Conservation (phyloP, 192 early-diverging fungal species). For the Kappamyces sp. region DNA sequence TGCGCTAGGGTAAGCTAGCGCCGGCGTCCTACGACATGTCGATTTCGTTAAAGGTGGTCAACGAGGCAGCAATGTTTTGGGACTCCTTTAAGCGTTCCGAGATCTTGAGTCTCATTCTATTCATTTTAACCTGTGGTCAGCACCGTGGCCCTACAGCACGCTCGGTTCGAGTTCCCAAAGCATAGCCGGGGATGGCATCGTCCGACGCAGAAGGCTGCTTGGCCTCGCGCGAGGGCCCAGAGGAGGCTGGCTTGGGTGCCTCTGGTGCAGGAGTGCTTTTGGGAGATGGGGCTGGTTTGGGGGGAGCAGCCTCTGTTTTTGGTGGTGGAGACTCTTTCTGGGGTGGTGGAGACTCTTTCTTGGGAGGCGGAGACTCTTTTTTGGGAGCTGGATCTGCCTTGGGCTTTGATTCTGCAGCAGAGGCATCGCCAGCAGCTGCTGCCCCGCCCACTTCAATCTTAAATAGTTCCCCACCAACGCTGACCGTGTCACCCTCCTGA, state of each 20-base stretch:
- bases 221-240: constrained; percentile 39
- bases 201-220: constrained; percentile 29
- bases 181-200: constrained; percentile 4
- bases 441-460: constrained; percentile 76
- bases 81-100: constrained; percentile 93
- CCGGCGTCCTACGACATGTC: constrained; percentile 75
- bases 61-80: constrained; percentile 90
- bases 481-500: constrained; percentile 84
- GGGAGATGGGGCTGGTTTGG: constrained; percentile 28
- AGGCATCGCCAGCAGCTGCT: constrained; percentile 34
- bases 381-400: constrained; percentile 4
- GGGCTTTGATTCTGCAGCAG: constrained; percentile 14
- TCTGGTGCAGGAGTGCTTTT: constrained; percentile 20
- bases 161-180: constrained; percentile 23
- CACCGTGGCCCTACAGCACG: constrained; percentile 30
- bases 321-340: constrained; percentile 17
- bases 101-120: constrained; percentile 92
- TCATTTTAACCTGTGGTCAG: constrained; percentile 76
- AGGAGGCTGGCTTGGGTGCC: constrained; percentile 27
- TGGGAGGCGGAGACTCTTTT: constrained; percentile 1
- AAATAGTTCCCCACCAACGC: constrained; percentile 87
- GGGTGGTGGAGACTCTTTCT: constrained; percentile 20
- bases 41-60: constrained; percentile 99
- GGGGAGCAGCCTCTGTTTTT: constrained; percentile 19
- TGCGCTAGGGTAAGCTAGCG: constrained; percentile 41